Evolutionary conservation across 192 early-diverging fungal species (phyloP).

Genomic region (Mortierella antarctica): DNA sequence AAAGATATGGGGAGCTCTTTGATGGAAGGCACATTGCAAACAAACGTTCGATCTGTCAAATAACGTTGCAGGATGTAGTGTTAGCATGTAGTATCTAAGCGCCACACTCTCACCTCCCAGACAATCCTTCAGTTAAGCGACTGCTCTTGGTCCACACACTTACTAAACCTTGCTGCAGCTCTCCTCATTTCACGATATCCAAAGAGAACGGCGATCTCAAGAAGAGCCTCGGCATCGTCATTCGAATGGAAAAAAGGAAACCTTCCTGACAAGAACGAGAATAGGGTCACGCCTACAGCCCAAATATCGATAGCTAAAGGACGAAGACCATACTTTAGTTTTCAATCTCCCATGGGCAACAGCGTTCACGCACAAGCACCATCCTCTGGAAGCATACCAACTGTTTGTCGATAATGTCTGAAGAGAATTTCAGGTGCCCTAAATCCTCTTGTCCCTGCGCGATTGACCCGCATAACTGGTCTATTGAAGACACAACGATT

Average conservation of each 20-base stretch:
- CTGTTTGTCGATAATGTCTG: slow-evolving; percentile 80
- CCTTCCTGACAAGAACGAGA: slow-evolving; percentile 80
- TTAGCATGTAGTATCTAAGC: background rate
- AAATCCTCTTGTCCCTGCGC: slow-evolving; percentile 94
- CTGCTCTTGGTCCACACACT: slow-evolving; percentile 4
- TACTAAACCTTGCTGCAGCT: slow-evolving; percentile 72
- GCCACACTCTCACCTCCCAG: background rate
- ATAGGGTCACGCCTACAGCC: slow-evolving; percentile 89
- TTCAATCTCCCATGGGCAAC: background rate
- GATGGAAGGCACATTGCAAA: slow-evolving; percentile 63
- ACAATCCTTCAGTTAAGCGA: background rate
- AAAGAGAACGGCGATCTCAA: slow-evolving; percentile 86
- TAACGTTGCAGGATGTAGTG: background rate
- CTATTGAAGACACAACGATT: slow-evolving; percentile 40
- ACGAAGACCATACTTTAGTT: background rate
- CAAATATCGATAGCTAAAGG: slow-evolving; percentile 86
- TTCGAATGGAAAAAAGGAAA: slow-evolving; percentile 93
- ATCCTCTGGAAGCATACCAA: slow-evolving; percentile 57
- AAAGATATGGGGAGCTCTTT: slow-evolving; percentile 36
- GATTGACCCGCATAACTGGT: slow-evolving; percentile 76
- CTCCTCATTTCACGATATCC: slow-evolving; percentile 81
- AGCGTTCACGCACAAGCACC: background rate
- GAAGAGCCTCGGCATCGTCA: slow-evolving; percentile 86
- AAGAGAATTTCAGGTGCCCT: slow-evolving; percentile 94
- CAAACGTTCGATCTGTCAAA: slow-evolving; percentile 63